Base-by-base conservation (phyloP, 345 rosid species). In the Mangifera indica region DNA sequence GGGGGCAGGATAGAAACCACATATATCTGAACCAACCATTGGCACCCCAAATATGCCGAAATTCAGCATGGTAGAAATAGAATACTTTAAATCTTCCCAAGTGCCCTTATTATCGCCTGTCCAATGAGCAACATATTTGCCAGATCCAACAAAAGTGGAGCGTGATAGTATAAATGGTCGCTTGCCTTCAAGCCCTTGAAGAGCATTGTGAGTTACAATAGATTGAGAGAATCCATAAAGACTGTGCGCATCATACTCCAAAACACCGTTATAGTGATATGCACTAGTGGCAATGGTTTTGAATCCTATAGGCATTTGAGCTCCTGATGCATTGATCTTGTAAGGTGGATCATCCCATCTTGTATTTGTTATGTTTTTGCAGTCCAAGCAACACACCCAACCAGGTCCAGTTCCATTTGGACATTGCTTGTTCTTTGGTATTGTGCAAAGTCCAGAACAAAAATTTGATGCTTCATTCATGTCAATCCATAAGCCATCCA, bases 101-200 rank as follows among this genome's bases (percentile, higher is more conserved):
- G 29, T 63, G 21, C 51, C 66, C 20, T 49, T 49, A 63, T 63
- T 63, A 12, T 63, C 66, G 40, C 66, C 66, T 9, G 66, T 63
- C 66, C 66, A 63, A 13, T 42, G 66, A n/a, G 66, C 66, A 10
- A 49, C 42, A 49, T 40, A 63, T 49, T 21, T 20, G 21, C 66
- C 66, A 5, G 66, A 63, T 49, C 66, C 42, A 11, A 42, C 51
- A 20, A 63, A 63, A 63, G 66, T 63, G 40, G 66, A 63, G 21
- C 51, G 20, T 5, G 66, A 10, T 2, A 63, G 51, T 5, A 63
- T 21, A 63, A 63, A 63, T 20, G 66, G 66, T 25, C 66, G 20
- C 42, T 63, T 63, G 12, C 52, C 52, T 4, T 11, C 0, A 40
- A 42, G 14, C 20, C 42, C 42, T 12, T 40, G 40, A 49, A 42